Conservation (phyloP, 2,329 filamentous ascomycete genomes). For the Aspergillus nomiae region DNA sequence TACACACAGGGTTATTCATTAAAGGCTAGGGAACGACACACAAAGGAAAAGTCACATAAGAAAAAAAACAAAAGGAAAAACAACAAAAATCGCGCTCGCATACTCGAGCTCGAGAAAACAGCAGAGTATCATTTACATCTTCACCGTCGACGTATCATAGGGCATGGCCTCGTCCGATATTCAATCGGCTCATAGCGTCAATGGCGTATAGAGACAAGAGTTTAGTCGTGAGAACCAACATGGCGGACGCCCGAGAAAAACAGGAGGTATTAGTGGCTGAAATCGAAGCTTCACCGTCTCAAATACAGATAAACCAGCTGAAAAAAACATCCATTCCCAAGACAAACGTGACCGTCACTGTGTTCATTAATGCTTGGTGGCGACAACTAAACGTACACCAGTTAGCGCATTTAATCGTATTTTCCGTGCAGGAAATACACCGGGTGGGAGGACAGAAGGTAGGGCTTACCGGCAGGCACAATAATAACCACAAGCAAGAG, state of each 20-base stretch:
- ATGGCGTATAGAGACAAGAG: slow-evolving; percentile 30
- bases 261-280: slow-evolving; percentile 40
- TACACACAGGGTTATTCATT: slow-evolving; percentile 20
- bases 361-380: slow-evolving; percentile 41
- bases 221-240: slow-evolving; percentile 32
- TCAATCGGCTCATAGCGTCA: slow-evolving; percentile 31
- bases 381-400: slow-evolving; percentile 40
- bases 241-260: slow-evolving; percentile 38
- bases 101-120: slow-evolving; percentile 38
- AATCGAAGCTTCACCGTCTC: slow-evolving; percentile 34
- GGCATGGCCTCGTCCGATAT: slow-evolving; percentile 28
- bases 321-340: slow-evolving; percentile 34
- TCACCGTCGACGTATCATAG: slow-evolving; percentile 32
- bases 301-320: slow-evolving; percentile 36
- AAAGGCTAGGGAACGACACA: slow-evolving; percentile 22
- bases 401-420: slow-evolving; percentile 19
- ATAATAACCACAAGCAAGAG: slow-evolving; percentile 92
- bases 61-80: slow-evolving; percentile 13
- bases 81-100: slow-evolving; percentile 26
- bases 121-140: slow-evolving; percentile 48
- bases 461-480: slow-evolving; percentile 76
- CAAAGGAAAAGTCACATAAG: slow-evolving; percentile 12
- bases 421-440: neutral
- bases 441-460: slow-evolving; percentile 2
- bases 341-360: slow-evolving; percentile 32